Base-by-base conservation (phyloP, 768 basidiomycete species). In the Termitomyces sp. region DNA sequence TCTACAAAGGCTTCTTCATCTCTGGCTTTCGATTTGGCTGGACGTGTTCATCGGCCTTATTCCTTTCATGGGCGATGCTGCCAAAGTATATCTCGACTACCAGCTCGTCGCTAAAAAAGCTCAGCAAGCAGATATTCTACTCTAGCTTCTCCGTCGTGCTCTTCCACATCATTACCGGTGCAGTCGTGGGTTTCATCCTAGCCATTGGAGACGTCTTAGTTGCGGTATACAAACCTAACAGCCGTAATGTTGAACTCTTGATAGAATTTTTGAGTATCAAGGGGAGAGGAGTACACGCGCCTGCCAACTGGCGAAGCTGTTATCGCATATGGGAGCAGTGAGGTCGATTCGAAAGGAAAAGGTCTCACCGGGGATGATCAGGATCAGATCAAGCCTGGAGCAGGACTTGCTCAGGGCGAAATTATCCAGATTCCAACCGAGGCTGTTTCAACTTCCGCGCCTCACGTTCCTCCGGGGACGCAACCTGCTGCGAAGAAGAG, bases 21-120 rank as follows among this genome's bases (percentile, higher is more conserved):
- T 89, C 87, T 62, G 93, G 95, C 10, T 70, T 96, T 57, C 84
- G 86, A 12, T 94, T 96, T 62, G 95, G 95, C 0, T 95, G 89
- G 88, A 85, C 92, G 0, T 90, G 93, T 71, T 92, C 68, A 89
- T 94, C 70, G 88, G 88, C 0, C 78, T 91, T 17, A 71, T 94
- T 49, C 92, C 92, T 8, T 74, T 86, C 40, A 81, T 83, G 0
- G 92, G 92, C 15, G 88, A 91, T 66, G 76, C 84, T 36, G 79
- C 84, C 1, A 85, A 88, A 66, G 80, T 81, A 5, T 48, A 73
- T 2, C 79, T 95, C 59, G 87, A 91, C 73, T 93, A 96, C 73
- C 66, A 77, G 49, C 86, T 96, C 61, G 84, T 97, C 60, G 74
- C 96, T 5, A 81, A 83, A 60, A 92, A 92, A 60, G 86, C 92